Percentiles rank a stretch among this genome's conserved stretches.
Conservation (phyloP, 345 rosid species). For the Theobroma cacao region DNA sequence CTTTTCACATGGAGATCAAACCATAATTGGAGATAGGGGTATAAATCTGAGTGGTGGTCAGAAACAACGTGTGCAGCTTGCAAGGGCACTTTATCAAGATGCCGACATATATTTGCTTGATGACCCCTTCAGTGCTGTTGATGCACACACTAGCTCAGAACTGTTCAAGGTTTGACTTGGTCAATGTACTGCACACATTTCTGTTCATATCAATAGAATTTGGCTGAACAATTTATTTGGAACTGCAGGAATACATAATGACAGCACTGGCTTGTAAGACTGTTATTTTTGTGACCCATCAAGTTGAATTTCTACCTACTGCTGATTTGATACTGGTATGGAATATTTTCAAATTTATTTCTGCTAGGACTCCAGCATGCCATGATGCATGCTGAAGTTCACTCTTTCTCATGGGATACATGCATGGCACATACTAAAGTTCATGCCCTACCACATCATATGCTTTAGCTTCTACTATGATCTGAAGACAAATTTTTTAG, state of each 20-base stretch:
- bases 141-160: conserved; percentile 98
- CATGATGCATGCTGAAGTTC: conserved; percentile 1
- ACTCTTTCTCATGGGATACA: neutral
- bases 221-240: conserved; percentile 25
- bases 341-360: conserved; percentile 23
- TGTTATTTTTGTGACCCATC: conserved; percentile 95
- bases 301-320: conserved; percentile 95
- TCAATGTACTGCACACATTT: conserved; percentile 1
- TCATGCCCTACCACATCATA: neutral
- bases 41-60: conserved; percentile 99
- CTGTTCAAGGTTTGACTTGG: conserved; percentile 72
- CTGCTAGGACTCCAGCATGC: neutral
- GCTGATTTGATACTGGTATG: conserved; percentile 96
- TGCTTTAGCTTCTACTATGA: neutral
- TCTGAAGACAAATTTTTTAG: neutral
- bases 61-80: conserved; percentile 98
- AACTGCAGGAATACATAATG: conserved; percentile 88
- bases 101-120: conserved; percentile 97
- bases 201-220: conserved; percentile 17
- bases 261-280: conserved; percentile 83
- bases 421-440: neutral
- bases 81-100: conserved; percentile 99
- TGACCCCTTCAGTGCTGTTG: conserved; percentile 99
- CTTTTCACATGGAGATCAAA: conserved; percentile 98
- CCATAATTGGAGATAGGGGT: conserved; percentile 99